Base-by-base conservation (phyloP, 202 grass and related monocot genomes). In the Eragrostis tef region DNA sequence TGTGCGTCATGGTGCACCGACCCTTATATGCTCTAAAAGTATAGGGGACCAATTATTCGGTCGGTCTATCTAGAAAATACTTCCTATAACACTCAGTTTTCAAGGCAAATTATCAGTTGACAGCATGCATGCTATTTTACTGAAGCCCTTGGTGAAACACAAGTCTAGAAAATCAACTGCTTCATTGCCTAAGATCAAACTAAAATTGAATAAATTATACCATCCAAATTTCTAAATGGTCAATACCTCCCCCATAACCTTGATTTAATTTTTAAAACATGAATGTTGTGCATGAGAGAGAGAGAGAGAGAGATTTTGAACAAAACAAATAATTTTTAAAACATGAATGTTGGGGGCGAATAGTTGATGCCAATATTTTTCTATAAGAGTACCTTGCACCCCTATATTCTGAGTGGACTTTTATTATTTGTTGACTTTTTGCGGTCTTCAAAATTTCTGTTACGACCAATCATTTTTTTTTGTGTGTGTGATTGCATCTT, bases 41-140 rank as follows among this genome's bases (percentile, higher is more conserved):
- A 65, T 39, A 2, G 69, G 59, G 59, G 42, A 73, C 67, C 34
- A 73, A 87, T 83, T 87, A 73, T 83, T 67, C 67, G 52, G 73
- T 73, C 47, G 39, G 67, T n/a, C 67, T 51, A 65, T 71, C 50
- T 73, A 82, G 45, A 57, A 72, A 65, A 50, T 56, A 42, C 3
- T 25, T 59, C 58, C 14, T 34, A 7, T 25, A n/a, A n/a, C n/a
- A n/a, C n/a, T n/a, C 20, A 25, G 15, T 56, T 42, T 17, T 57
- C 19, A 46, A 44, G n/a, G 19, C 20, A 0, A 70, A 6, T 50
- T 17, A 54, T 57, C 53, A 57, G n/a, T 57, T 57, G n/a, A 24
- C 22, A 39, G 2, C 34, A 24, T 11, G 22, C 20, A 11, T 25
- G 21, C 7, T 21, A 57, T 57, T 24, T n/a, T 20, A 56, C 52